phyloP scores from a whole-genome alignment of 495 filamentous ascomycete species.

The Filosporella fistucella region DNA sequence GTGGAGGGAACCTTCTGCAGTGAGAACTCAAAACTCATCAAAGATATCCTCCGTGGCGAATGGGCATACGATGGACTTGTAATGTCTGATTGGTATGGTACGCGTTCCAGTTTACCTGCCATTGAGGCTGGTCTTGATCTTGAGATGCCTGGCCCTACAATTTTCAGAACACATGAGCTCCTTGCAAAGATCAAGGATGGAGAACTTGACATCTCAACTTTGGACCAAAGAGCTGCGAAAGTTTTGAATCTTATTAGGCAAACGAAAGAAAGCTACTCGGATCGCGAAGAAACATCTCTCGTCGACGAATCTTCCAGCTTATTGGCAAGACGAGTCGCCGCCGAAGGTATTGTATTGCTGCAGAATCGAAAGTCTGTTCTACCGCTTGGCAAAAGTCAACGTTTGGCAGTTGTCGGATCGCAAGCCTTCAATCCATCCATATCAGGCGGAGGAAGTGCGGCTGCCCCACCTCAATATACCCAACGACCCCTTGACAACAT shows the following conservation, averaged over 20 bases:
- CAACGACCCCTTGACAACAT: background rate
- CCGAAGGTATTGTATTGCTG: constrained; percentile 54
- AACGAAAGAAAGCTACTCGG: constrained; percentile 43
- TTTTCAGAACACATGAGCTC: constrained; percentile 55
- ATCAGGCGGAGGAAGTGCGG: constrained; percentile 65
- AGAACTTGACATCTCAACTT: constrained; percentile 45
- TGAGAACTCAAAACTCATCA: constrained; percentile 60
- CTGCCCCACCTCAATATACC: constrained; percentile 57
- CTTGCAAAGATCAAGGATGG: constrained; percentile 49
- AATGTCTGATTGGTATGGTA: constrained; percentile 57
- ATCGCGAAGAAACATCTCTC: constrained; percentile 29
- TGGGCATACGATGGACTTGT: constrained; percentile 61
- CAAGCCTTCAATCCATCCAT: constrained; percentile 62
- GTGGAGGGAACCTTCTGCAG: constrained; percentile 64
- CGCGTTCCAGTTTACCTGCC: constrained; percentile 57
- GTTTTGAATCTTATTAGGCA: constrained; percentile 55
- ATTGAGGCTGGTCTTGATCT: constrained; percentile 64
- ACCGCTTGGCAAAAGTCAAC: constrained; percentile 44
- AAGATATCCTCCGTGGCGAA: constrained; percentile 59
- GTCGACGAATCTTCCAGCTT: constrained; percentile 37
- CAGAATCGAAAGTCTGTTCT: constrained; percentile 51
- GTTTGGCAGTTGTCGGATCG: constrained; percentile 51
- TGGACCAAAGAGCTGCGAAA: constrained; percentile 56
- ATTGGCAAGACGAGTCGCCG: constrained; percentile 46
- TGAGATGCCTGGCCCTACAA: constrained; percentile 67